A percentile compares a stretch with the other conserved stretches of the same genome.
Evolutionary conservation across 192 early-diverging fungal species (phyloP).

Genomic region (Coemansia umbellata): DNA sequence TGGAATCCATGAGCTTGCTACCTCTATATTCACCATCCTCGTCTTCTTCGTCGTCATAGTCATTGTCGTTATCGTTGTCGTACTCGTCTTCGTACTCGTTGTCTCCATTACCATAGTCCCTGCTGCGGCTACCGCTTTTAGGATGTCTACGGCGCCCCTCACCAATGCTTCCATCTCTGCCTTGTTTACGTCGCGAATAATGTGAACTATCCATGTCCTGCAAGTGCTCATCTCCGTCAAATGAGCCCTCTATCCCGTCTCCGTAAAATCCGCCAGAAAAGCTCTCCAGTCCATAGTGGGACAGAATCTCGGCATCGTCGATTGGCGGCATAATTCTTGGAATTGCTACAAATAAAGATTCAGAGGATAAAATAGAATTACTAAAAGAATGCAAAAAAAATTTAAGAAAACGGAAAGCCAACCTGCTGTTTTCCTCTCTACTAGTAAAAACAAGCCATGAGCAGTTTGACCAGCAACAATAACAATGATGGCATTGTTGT

Average conservation of each 20-base stretch:
- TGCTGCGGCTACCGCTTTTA: background rate
- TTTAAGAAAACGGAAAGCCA: too few relatives aligned
- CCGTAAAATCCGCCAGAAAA: conserved; percentile 12
- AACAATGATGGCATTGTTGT: too few relatives aligned
- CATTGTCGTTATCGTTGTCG: conserved; percentile 10
- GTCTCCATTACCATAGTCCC: conserved; percentile 3
- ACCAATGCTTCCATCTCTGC: conserved; percentile 4
- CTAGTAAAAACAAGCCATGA: too few relatives aligned
- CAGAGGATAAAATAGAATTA: background rate
- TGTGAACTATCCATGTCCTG: conserved; percentile 14
- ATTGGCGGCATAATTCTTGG: conserved; percentile 29
- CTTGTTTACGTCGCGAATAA: conserved; percentile 10
- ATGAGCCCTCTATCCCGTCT: background rate
- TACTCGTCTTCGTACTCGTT: conserved; percentile 7
- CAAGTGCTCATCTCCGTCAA: background rate
- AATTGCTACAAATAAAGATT: background rate
- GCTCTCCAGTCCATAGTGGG: conserved; percentile 46
- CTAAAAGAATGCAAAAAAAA: background rate
- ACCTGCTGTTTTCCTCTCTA: too few relatives aligned
- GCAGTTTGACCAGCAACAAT: too few relatives aligned
- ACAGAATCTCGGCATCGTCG: conserved; percentile 49
- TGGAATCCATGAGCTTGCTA: conserved; percentile 9
- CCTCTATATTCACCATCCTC: conserved; percentile 17
- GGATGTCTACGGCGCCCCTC: conserved; percentile 9
- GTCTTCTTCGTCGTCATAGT: conserved; percentile 12